Conservation (phyloP, 202 grass and related monocot species). For the Carex arenaria region DNA sequence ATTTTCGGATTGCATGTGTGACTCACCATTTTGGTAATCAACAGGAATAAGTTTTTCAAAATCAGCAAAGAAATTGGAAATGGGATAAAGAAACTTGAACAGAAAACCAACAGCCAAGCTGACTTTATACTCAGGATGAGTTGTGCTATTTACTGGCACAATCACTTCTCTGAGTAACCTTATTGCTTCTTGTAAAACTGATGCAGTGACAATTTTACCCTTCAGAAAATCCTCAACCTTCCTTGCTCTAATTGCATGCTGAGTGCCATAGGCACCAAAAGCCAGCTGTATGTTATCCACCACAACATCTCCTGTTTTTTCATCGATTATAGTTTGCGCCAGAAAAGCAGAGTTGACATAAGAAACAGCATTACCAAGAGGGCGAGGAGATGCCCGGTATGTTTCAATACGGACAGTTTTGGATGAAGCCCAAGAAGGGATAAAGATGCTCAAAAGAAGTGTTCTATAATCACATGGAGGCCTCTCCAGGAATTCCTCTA, state of each 20-base stretch:
- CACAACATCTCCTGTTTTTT: slow-evolving; percentile 16
- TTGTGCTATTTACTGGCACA: slow-evolving; percentile 26
- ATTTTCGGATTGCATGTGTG: neutral
- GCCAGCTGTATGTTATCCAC: slow-evolving; percentile 22
- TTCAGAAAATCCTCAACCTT: slow-evolving; percentile 41
- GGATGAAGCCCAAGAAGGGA: slow-evolving; percentile 45
- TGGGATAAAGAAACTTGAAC: slow-evolving; percentile 30
- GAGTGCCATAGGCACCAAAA: slow-evolving; percentile 38
- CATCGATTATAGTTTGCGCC: slow-evolving; percentile 17
- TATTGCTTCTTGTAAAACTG: slow-evolving; percentile 30
- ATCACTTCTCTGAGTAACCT: slow-evolving; percentile 30
- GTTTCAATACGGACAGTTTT: slow-evolving; percentile 52
- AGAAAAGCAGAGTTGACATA: slow-evolving; percentile 41
- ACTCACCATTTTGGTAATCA: slow-evolving; percentile 22
- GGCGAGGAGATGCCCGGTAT: slow-evolving; percentile 40
- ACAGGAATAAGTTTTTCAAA: neutral
- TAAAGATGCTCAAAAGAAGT: slow-evolving; percentile 52
- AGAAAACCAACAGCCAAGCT: slow-evolving; percentile 38
- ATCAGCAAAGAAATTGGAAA: slow-evolving; percentile 3
- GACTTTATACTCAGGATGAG: slow-evolving; percentile 28
- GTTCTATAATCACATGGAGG: slow-evolving; percentile 43
- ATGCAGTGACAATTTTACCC: slow-evolving; percentile 31
- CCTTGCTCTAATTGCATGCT: slow-evolving; percentile 37
- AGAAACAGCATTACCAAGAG: slow-evolving; percentile 37
- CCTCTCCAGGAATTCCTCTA: slow-evolving; percentile 65